Evolutionary conservation across 2,329 filamentous ascomycete species (phyloP), one percentile per base, ranked within the genome.

Genomic region (Talaromyces atroroseus): DNA sequence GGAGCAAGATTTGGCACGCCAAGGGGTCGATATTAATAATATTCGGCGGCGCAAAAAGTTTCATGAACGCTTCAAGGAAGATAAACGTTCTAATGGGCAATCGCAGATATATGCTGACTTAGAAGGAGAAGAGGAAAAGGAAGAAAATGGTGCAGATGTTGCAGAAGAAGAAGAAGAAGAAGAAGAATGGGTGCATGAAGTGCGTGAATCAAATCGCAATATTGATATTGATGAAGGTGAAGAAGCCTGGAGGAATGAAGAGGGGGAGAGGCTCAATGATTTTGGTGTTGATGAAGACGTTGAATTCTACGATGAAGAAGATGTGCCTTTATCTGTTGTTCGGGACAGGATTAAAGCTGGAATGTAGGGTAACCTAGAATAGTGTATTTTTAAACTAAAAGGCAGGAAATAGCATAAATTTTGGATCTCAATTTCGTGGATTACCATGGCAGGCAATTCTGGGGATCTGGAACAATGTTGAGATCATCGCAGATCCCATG

Each of bases 271-370:
- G 20, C 69, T 87, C 21, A 72, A 79, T 18, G 84, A 87, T 61
- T 87, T 85, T 65, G 84, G 84, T 0, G 81, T 87, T 3, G 84
- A 86, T 63, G 83, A 86, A 65, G 81, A 84, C 29, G 76, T 78
- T 1, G 83, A 86, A 60, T 85, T 85, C 57, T 85, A 83, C 62
- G 83, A 85, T 60, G 79, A 82, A 56, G 83, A 86, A 59, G 78
- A 85, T 63, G 66, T 85, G 14, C 83, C 84, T 2, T 66, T 87
- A 50, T 78, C 59, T 21, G 52, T 55, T 44, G 49, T 61, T 7
- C 54, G 44, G 36, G 52, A 58, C 23, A 38, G 57, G 34, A 44
- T 58, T 14, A 58, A 56, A 44, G 48, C 56, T 54, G 40, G 51
- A 40, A 46, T 49, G 34, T 54, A 54, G 34, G 26, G 14, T 48